Conservation (phyloP, 2,329 filamentous ascomycete species). For the Penicillium sp. region DNA sequence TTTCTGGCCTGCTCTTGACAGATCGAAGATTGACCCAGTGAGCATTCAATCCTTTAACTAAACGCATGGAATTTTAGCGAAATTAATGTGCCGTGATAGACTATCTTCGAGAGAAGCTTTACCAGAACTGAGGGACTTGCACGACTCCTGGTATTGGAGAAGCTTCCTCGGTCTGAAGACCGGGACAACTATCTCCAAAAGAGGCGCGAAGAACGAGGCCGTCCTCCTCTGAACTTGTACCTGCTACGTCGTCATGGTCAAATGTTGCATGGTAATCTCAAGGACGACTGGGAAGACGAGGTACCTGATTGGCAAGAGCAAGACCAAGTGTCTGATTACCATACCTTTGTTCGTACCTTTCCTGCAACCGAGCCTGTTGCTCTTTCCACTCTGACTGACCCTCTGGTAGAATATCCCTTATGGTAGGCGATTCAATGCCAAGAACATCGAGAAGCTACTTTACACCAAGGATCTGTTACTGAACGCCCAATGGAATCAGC, state of each 20-base stretch:
- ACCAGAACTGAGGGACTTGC: conserved; percentile 72
- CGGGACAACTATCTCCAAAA: conserved; percentile 69
- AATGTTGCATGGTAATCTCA: conserved; percentile 66
- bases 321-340: conserved; percentile 74
- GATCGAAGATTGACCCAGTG: conserved; percentile 69
- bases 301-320: conserved; percentile 78
- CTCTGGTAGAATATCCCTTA: conserved; percentile 34
- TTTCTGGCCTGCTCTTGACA: conserved; percentile 72
- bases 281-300: conserved; percentile 73
- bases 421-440: conserved; percentile 36
- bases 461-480: conserved; percentile 79
- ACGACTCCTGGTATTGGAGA: conserved; percentile 74
- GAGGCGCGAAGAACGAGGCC: conserved; percentile 67
- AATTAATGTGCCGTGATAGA: conserved; percentile 33
- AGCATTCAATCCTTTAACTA: background rate
- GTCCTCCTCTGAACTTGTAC: conserved; percentile 54
- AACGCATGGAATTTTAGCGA: no score
- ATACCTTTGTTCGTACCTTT: conserved; percentile 68
- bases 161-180: conserved; percentile 65
- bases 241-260: conserved; percentile 35
- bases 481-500: conserved; percentile 83
- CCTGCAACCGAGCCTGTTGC: background rate
- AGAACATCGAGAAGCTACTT: conserved; percentile 72
- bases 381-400: conserved; percentile 51
- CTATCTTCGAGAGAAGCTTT: conserved; percentile 81